These are phyloP conservation scores for Annulohypoxylon moriforme DNA, from an alignment of 495 filamentous ascomycete species.

Conservation along the genomic window DNA sequence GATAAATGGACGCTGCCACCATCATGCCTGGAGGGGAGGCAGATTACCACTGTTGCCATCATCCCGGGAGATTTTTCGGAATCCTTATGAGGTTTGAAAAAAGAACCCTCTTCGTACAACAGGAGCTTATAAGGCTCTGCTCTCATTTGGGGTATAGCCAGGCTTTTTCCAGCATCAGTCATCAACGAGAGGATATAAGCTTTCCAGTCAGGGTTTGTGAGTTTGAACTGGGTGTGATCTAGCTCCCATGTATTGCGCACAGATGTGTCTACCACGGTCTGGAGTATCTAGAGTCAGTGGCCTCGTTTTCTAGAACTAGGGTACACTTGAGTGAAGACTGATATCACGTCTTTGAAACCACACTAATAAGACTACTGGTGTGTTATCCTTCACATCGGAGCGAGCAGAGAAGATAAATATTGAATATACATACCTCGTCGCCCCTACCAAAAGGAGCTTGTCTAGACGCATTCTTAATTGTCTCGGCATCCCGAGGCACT, in stretches of 20 bases:
- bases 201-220: conserved; percentile 62
- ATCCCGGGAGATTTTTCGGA: conserved; percentile 64
- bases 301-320: not conserved
- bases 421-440: conserved; percentile 21
- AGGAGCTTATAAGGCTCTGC: conserved; percentile 62
- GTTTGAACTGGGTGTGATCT: conserved; percentile 52
- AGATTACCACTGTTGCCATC: conserved; percentile 63
- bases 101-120: conserved; percentile 64
- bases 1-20: conserved; percentile 62
- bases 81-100: conserved; percentile 65
- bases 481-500: conserved; percentile 50
- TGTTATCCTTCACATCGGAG: not conserved
- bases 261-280: conserved; percentile 58
- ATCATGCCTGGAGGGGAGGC: conserved; percentile 61
- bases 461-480: conserved; percentile 49
- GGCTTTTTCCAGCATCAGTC: conserved; percentile 58
- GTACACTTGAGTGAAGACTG: too few species aligned
- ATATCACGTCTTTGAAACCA: too few species aligned
- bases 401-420: not conserved
- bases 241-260: conserved; percentile 65
- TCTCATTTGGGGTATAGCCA: conserved; percentile 62
- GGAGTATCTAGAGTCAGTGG: not conserved
- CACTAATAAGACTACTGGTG: too few species aligned
- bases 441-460: conserved; percentile 61
- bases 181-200: conserved; percentile 58